Conservation (phyloP, 2,329 filamentous ascomycete species). For the Claviceps pazoutovae region DNA sequence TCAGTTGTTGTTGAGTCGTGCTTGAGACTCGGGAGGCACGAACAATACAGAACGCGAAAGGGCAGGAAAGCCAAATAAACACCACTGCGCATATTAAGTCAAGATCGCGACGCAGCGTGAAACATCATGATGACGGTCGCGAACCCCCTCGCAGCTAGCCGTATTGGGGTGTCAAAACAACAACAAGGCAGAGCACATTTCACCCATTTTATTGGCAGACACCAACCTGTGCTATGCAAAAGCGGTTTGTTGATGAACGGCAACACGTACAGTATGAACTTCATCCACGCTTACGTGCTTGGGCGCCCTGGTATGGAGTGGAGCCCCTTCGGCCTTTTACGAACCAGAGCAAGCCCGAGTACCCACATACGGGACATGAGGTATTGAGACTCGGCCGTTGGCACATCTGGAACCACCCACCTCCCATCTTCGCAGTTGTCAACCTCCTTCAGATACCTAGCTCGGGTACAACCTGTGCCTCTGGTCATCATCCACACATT, state of each 20-base stretch:
- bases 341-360: conserved; percentile 7
- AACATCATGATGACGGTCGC: neutral
- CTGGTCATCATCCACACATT: neutral
- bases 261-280: neutral
- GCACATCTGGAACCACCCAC: conserved; percentile 3
- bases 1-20: too few relatives aligned
- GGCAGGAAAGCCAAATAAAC: too few relatives aligned
- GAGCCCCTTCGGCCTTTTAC: conserved; percentile 7
- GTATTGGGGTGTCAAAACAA: neutral
- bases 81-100: too few relatives aligned
- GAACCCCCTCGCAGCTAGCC: neutral
- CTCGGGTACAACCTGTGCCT: neutral
- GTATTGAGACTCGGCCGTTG: conserved; percentile 2
- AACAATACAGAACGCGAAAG: too few relatives aligned
- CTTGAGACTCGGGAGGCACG: too few relatives aligned
- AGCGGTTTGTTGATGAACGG: neutral
- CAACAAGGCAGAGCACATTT: neutral
- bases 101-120: too few relatives aligned
- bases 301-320: conserved; percentile 1
- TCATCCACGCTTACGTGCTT: neutral
- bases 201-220: neutral
- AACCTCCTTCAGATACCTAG: conserved; percentile 2
- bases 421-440: conserved; percentile 1
- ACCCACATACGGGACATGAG: neutral
- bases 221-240: neutral